Conservation (phyloP, 805 yeast genomes). For the Clavispora phyllophila region DNA sequence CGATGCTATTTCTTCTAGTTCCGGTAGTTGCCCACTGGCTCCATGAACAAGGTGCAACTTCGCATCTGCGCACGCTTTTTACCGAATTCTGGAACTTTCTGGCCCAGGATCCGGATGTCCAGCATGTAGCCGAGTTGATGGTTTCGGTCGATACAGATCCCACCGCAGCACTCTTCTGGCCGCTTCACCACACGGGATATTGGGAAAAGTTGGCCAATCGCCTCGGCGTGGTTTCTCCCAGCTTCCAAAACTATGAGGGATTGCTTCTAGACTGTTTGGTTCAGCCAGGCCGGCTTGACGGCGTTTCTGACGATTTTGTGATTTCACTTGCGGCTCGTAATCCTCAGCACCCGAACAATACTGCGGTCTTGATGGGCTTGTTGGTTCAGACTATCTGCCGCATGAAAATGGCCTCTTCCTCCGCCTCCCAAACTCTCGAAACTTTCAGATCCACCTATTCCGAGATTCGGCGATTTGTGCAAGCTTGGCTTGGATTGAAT, state of each 20-base stretch:
- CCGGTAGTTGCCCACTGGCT: constrained; percentile 38
- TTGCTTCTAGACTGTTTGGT: constrained; percentile 22
- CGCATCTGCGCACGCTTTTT: constrained; percentile 8
- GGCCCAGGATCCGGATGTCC: constrained; percentile 9
- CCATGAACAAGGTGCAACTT: constrained; percentile 16
- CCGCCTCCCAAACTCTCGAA: constrained; percentile 14
- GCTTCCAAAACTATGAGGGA: constrained; percentile 15
- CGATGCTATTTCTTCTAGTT: constrained; percentile 24
- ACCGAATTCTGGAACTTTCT: constrained; percentile 11
- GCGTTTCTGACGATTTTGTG: constrained; percentile 2
- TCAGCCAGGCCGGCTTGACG: constrained; percentile 13
- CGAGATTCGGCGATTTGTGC: constrained; percentile 4
- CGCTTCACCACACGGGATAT: constrained; percentile 21
- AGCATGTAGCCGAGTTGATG: constrained; percentile 5
- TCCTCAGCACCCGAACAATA: constrained; percentile 13
- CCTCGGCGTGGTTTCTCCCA: constrained; percentile 2
- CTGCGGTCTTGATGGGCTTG: constrained; percentile 7
- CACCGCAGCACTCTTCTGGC: constrained; percentile 22
- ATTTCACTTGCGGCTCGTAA: constrained; percentile 6
- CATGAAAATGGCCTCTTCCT: not conserved
- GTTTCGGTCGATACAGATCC: constrained; percentile 4
- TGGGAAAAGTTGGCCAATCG: constrained; percentile 23
- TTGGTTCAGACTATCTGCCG: constrained; percentile 6
- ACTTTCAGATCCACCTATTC: constrained; percentile 1
- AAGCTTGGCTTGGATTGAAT: constrained; percentile 11